phyloP scores from a whole-genome alignment of 2,329 filamentous ascomycete species.

The Cytospora paraplurivora region DNA sequence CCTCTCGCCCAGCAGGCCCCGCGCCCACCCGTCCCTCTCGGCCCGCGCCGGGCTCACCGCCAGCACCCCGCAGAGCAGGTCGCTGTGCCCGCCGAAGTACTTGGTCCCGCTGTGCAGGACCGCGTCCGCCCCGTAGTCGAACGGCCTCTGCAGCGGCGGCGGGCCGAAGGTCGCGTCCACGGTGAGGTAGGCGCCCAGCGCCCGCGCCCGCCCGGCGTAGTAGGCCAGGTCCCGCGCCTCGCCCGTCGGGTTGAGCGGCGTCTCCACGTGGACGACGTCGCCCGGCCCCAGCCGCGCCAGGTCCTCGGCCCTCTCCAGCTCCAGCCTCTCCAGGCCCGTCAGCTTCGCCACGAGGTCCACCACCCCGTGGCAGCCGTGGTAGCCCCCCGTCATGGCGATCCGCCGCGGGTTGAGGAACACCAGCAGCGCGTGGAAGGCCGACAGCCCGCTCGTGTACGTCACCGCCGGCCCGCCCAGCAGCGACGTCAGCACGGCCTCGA shows the following conservation, averaged over 20 bases:
- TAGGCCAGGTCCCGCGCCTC: constrained; percentile 71
- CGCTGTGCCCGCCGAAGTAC: constrained; percentile 94
- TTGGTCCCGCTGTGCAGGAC: constrained; percentile 95
- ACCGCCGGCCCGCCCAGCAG: constrained; percentile 71
- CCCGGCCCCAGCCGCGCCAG: constrained; percentile 68
- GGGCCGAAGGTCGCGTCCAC: constrained; percentile 94
- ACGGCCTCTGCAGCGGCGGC: constrained; percentile 85
- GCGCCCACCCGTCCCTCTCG: constrained; percentile 55
- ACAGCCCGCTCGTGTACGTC: constrained; percentile 82
- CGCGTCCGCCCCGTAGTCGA: constrained; percentile 76
- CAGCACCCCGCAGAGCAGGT: constrained; percentile 87
- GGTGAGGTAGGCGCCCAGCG: constrained; percentile 71
- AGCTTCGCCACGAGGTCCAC: constrained; percentile 73
- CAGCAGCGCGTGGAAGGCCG: constrained; percentile 85
- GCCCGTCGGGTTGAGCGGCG: constrained; percentile 88
- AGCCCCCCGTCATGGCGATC: constrained; percentile 80
- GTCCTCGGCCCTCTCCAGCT: constrained; percentile 54
- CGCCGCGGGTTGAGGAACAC: constrained; percentile 81
- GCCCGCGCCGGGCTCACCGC: constrained; percentile 57
- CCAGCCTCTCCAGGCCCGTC: constrained; percentile 71
- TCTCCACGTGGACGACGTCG: constrained; percentile 90
- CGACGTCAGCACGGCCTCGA: constrained; percentile 78
- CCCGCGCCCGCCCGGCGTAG: constrained; percentile 74
- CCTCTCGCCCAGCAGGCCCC: constrained; percentile 66
- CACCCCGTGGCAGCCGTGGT: constrained; percentile 92